phyloP scores from a whole-genome alignment of 108 stramenopile genomes.

The Discostella pseudostelligera region DNA sequence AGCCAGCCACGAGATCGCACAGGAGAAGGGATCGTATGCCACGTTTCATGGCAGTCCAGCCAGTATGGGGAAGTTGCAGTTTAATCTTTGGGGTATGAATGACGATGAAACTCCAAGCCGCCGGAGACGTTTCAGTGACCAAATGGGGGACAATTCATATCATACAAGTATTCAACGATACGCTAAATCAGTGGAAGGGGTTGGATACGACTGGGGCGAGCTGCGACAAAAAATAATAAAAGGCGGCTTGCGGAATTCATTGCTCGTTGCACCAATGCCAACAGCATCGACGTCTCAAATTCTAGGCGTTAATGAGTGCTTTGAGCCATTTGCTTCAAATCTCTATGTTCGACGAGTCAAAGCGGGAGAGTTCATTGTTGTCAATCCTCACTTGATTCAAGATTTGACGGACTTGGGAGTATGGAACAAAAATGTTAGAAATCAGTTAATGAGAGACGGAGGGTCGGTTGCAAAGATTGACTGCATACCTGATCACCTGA shows the following conservation, averaged over 20 bases:
- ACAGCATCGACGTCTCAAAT: constrained; percentile 98
- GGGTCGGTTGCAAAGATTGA: constrained; percentile 88
- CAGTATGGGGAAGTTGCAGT: constrained; percentile 88
- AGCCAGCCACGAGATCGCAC: constrained; percentile 91
- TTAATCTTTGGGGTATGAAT: constrained; percentile 88
- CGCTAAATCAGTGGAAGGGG: constrained; percentile 20
- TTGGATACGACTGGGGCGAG: constrained; percentile 87
- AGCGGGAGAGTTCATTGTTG: constrained; percentile 97
- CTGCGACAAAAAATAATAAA: constrained; percentile 72
- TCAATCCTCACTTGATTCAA: constrained; percentile 93
- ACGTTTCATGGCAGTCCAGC: constrained; percentile 91
- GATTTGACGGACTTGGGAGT: constrained; percentile 94
- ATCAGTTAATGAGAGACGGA: constrained; percentile 92
- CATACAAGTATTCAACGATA: constrained; percentile 32
- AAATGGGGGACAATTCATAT: neutral
- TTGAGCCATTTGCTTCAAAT: constrained; percentile 97
- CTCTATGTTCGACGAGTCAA: constrained; percentile 94
- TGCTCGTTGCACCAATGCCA: constrained; percentile 98
- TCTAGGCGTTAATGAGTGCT: constrained; percentile 96
- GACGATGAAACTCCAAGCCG: constrained; percentile 65
- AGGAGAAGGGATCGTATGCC: constrained; percentile 81
- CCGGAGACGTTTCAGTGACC: constrained; percentile 8
- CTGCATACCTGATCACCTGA: constrained; percentile 75
- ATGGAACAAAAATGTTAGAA: constrained; percentile 90
- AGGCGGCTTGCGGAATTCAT: constrained; percentile 89